Evolutionary conservation across 208 protist species (phyloP).

Genomic region (Naegleria lovaniensis): DNA sequence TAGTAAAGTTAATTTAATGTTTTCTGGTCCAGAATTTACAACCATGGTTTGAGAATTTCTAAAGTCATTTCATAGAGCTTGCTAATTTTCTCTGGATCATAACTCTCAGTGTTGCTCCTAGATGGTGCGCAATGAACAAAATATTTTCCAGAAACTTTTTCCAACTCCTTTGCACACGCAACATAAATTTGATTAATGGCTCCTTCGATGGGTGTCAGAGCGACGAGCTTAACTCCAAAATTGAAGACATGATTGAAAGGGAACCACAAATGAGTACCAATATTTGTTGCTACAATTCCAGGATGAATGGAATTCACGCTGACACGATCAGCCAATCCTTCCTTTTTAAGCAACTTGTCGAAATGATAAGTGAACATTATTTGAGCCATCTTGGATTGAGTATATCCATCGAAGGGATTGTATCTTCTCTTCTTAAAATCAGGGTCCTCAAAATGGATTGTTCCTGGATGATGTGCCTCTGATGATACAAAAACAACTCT

Average conservation of each 20-base stretch:
- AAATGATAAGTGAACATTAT: constrained; percentile 18
- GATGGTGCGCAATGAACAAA: neutral
- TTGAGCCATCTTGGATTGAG: neutral
- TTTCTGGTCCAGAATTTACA: too few relatives aligned
- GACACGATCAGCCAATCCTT: neutral
- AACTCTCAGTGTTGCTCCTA: neutral
- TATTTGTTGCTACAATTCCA: constrained; percentile 9
- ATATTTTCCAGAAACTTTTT: constrained; percentile 11
- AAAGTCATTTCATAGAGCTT: neutral
- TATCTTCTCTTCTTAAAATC: neutral
- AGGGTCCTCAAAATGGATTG: neutral
- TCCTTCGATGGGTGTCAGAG: neutral
- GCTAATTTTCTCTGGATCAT: neutral
- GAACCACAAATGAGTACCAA: neutral
- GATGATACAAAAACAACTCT: neutral
- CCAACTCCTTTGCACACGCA: neutral
- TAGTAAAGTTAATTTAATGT: neutral
- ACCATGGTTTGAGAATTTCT: neutral
- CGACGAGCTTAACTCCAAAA: neutral
- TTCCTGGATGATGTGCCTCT: neutral
- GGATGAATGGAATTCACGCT: constrained; percentile 4
- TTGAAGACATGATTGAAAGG: neutral
- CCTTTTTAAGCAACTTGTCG: neutral
- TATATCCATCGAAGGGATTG: neutral
- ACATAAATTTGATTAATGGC: neutral